Evolutionary conservation across 2,329 filamentous ascomycete species (phyloP), one percentile per base, ranked within the genome.

Genomic region (Epichloe scottii): DNA sequence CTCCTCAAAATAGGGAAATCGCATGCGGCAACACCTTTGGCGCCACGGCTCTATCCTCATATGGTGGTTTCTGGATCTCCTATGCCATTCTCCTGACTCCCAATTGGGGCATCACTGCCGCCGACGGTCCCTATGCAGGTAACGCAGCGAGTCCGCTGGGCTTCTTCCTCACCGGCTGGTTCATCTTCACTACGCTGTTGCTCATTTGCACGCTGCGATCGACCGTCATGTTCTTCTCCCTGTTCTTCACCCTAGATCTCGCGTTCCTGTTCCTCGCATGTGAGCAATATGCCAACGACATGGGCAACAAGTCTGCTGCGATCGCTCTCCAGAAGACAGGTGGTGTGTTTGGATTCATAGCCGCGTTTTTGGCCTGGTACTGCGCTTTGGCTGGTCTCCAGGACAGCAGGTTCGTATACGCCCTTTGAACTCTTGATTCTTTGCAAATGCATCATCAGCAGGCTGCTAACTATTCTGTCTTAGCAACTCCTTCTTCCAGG

Each of bases 11-110:
- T 5, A 5, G 85, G 85, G 87, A 91, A 71, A 87, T 91, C 79
- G 85, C 86, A 37, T 76, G 87, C n/a, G 87, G 86, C 52, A 91
- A 91, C 74, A 91, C 87, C 11, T 90, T 91, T 58, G 86, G 86
- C 74, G 87, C 85, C 49, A 90, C 86, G 23, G 85, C 87, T 19
- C 71, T 91, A 52, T 87, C 85, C 10, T 90, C 86, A 0, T 91
- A 87, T 62, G 87, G 87, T 59, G 86, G 86, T 56, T 91, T 91
- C 76, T 91, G 87, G 87, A 78, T 91, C 61, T 73, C 78, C 12
- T 85, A 87, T 60, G 86, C 73, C 55, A 83, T 90, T 59, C 74
- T 90, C 50, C 68, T 86, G 55, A 87, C 84, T 2, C 86, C 79
- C 1, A 63, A 76, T 55, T 89, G 86, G 71, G 66, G 77, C 46